These are phyloP conservation scores for Exophiala mesophila DNA, from an alignment of 2,329 filamentous ascomycete genomes.

Conservation along the genomic window DNA sequence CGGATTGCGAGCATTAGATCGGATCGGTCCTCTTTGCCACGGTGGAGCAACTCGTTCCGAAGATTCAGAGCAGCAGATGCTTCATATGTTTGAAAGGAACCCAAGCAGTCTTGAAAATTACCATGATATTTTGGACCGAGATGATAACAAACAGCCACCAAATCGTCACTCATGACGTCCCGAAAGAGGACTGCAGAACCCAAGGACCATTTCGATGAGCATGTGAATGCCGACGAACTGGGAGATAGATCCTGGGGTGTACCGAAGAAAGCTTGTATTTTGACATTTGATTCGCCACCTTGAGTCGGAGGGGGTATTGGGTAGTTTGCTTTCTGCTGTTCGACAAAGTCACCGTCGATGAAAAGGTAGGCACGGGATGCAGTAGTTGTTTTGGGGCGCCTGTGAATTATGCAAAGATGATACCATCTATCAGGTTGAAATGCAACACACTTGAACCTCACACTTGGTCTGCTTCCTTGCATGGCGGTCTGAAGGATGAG, in stretches of 20 bases:
- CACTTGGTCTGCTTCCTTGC: conserved; percentile 76
- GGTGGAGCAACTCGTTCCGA: conserved; percentile 83
- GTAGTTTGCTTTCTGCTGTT: conserved; percentile 86
- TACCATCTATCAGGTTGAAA: conserved; percentile 84
- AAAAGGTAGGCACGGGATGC: conserved; percentile 82
- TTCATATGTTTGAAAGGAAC: conserved; percentile 92
- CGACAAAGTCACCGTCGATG: conserved; percentile 87
- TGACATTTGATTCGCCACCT: conserved; percentile 45
- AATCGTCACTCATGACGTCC: conserved; percentile 81
- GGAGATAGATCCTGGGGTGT: conserved; percentile 80
- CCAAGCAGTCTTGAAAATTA: conserved; percentile 94
- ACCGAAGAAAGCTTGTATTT: conserved; percentile 87
- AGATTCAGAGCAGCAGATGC: conserved; percentile 87
- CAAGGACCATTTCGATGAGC: conserved; percentile 79
- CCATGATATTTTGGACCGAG: conserved; percentile 88
- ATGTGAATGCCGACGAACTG: conserved; percentile 65
- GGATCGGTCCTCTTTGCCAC: conserved; percentile 83
- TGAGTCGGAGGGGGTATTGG: conserved; percentile 67
- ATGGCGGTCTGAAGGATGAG: conserved; percentile 96
- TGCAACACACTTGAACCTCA: conserved; percentile 78
- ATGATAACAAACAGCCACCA: conserved; percentile 83
- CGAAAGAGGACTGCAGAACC: conserved; percentile 86
- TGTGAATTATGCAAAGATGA: conserved; percentile 84
- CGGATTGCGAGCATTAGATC: conserved; percentile 88
- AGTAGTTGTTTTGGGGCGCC: conserved; percentile 67